phyloP scores from a whole-genome alignment of 2,329 filamentous ascomycete species.

The Epichloe amarillans region DNA sequence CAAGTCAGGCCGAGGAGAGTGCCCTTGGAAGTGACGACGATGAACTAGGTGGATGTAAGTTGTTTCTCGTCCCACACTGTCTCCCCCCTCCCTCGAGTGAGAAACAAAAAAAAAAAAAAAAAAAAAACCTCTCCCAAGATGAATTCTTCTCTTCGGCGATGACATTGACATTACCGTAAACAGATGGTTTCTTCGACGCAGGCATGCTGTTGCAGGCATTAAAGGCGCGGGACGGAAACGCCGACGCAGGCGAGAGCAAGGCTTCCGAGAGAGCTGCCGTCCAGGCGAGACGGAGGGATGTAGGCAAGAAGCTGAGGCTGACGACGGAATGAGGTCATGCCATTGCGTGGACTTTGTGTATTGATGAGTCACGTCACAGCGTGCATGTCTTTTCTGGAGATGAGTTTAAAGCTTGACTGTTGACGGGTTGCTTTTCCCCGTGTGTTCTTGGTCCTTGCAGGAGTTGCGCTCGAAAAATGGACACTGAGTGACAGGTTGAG shows the following conservation, averaged over 20 bases:
- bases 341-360: neutral
- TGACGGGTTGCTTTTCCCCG: no score
- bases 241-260: constrained; percentile 37
- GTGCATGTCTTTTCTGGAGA: neutral
- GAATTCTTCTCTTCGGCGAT: constrained; percentile 10
- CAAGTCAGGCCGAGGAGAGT: constrained; percentile 56
- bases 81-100: neutral
- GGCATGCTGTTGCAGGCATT: constrained; percentile 86
- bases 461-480: no score
- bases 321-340: constrained; percentile 9
- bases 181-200: constrained; percentile 95
- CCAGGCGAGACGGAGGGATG: constrained; percentile 46
- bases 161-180: constrained; percentile 12
- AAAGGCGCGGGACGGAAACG: constrained; percentile 51
- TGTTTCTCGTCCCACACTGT: constrained; percentile 13
- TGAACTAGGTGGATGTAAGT: constrained; percentile 85
- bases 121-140: neutral
- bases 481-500: no score
- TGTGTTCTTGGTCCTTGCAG: no score
- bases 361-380: neutral
- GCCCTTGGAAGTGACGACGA: constrained; percentile 68
- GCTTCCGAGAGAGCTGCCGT: constrained; percentile 46
- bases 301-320: constrained; percentile 57
- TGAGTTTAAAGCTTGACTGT: neutral
- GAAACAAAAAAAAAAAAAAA: no score